Evolutionary conservation across 2,329 filamentous ascomycete species (phyloP).

Genomic region (Colletotrichum cordylinicola): DNA sequence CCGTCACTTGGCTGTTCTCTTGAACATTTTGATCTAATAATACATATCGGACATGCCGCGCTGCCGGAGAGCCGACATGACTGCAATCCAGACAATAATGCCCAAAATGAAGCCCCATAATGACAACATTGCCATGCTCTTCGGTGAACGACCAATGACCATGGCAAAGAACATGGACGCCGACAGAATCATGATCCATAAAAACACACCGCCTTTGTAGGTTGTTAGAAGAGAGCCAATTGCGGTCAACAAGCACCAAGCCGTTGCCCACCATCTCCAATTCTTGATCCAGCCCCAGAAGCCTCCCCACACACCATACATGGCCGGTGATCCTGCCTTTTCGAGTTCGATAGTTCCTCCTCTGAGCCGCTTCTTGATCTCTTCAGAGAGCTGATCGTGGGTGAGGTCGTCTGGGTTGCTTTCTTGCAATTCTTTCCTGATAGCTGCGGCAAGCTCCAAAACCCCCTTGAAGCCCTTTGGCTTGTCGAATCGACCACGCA

Average conservation of each 20-base stretch:
- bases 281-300: slow-evolving; percentile 1
- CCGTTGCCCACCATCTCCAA: slow-evolving; percentile 5
- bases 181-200: background rate
- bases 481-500: background rate
- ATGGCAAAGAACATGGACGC: background rate
- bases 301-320: background rate
- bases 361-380: slow-evolving; percentile 21
- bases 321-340: background rate
- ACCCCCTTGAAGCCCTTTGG: slow-evolving; percentile 11
- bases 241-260: background rate
- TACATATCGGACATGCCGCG: background rate
- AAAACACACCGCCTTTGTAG: background rate
- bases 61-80: background rate
- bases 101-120: background rate
- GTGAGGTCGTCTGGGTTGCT: slow-evolving; percentile 18
- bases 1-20: background rate
- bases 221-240: background rate
- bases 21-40: background rate
- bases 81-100: background rate
- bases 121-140: background rate
- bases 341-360: slow-evolving; percentile 26
- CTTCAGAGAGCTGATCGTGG: slow-evolving; percentile 20
- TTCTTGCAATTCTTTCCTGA: slow-evolving; percentile 17
- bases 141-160: background rate
- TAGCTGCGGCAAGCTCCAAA: slow-evolving; percentile 3